Conservation (phyloP, 176 grass and related monocot genomes). For the Canna indica region DNA sequence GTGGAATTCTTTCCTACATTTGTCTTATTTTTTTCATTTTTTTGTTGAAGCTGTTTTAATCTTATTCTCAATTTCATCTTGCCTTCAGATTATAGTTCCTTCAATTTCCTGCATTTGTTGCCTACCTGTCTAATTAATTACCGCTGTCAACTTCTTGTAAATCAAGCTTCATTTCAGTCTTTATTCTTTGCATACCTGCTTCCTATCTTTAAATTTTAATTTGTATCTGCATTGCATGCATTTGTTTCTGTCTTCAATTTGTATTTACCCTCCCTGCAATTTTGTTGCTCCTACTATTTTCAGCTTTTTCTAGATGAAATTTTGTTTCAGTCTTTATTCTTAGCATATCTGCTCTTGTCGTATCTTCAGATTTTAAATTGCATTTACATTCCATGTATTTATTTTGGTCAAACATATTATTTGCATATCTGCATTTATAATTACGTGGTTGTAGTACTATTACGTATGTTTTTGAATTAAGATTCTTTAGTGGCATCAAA, state of each 20-base stretch:
- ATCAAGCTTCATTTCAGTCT: neutral
- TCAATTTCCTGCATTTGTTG: conserved; percentile 2
- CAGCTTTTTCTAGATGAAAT: neutral
- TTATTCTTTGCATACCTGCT: too few relatives aligned
- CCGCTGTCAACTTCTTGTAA: neutral
- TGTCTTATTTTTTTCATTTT: conserved; percentile 4
- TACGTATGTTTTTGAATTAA: too few relatives aligned
- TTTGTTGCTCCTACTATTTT: too few relatives aligned
- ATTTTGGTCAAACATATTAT: too few relatives aligned
- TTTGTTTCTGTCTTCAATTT: too few relatives aligned
- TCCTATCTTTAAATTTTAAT: neutral
- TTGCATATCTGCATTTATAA: too few relatives aligned
- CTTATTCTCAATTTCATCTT: neutral
- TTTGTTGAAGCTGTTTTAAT: neutral
- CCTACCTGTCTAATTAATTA: neutral
- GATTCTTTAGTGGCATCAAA: too few relatives aligned
- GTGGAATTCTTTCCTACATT: conserved; percentile 25
- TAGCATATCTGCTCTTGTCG: neutral
- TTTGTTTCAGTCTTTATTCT: neutral
- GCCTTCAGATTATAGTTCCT: neutral
- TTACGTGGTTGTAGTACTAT: too few relatives aligned
- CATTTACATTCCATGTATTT: neutral
- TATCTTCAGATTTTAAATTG: neutral
- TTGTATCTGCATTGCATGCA: neutral
- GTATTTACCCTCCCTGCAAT: too few relatives aligned